These are phyloP conservation scores for Trichophyton mentagrophytes DNA, from an alignment of 2,329 filamentous ascomycete species.

Conservation along the genomic window DNA sequence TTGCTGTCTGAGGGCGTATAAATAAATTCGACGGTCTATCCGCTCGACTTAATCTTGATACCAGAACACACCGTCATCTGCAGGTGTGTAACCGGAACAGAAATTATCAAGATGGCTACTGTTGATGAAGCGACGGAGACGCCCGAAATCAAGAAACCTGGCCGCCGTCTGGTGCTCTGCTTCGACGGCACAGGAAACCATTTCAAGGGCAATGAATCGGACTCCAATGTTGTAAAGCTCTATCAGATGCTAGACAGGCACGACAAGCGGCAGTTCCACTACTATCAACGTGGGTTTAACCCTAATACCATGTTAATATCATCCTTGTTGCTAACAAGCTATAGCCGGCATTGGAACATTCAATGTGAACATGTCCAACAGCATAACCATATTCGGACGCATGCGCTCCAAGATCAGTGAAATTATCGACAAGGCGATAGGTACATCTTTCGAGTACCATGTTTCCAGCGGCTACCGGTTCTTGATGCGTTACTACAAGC, in stretches of 20 bases:
- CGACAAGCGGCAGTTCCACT: slow-evolving; percentile 14
- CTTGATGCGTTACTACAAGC: slow-evolving; percentile 42
- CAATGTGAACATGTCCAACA: slow-evolving; percentile 5
- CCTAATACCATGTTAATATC: neutral
- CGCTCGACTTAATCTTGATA: neutral
- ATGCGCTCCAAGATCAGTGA: slow-evolving; percentile 10
- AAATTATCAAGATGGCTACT: neutral
- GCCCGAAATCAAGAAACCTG: neutral
- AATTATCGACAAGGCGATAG: slow-evolving; percentile 13
- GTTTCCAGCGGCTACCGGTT: slow-evolving; percentile 43
- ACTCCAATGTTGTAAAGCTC: slow-evolving; percentile 45
- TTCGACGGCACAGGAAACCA: slow-evolving; percentile 21
- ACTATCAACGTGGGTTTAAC: slow-evolving; percentile 14
- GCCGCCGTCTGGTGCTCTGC: slow-evolving; percentile 14
- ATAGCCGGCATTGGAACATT: slow-evolving; percentile 15
- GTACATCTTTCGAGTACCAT: slow-evolving; percentile 36
- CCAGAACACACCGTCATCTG: neutral
- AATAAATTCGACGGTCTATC: neutral
- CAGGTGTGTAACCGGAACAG: neutral
- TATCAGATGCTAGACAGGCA: slow-evolving; percentile 29
- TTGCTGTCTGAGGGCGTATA: neutral
- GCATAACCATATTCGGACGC: slow-evolving; percentile 9
- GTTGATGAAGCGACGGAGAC: slow-evolving; percentile 1
- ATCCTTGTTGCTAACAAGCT: neutral
- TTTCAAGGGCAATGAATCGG: slow-evolving; percentile 27